Base-by-base conservation (phyloP, 352 stramenopile genomes). In the Phytophthora sansomeana region DNA sequence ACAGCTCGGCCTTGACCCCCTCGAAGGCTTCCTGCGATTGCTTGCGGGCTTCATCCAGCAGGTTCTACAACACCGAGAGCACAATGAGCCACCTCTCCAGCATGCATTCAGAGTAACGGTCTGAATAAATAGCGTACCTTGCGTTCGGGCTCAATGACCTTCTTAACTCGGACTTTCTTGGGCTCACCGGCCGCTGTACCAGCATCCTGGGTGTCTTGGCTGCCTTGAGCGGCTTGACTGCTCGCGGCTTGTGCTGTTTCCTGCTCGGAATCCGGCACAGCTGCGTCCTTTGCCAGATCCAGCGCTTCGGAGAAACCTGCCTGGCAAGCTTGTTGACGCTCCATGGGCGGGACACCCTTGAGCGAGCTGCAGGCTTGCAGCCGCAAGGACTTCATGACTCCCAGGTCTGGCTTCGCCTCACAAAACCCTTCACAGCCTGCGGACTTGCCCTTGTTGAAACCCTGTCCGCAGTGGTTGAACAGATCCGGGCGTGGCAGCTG, bases 381-480 rank as follows among this genome's bases (percentile, higher is more conserved):
- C 35, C 75, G 77, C 57, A 76, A 57, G 30, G 77, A 78, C 42
- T 77, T 69, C 58, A 85, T 58, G 6, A 33, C 30, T 2, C 60
- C 48, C 19, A 69, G 6, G 41, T 81, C 48, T 29, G 77, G 67
- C 0, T 36, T 43, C 14, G 47, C 14, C 16, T 58, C 19, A 65
- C 77, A 85, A 47, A 69, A 85, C 10, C 72, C 74, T 39, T 68
- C 72, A 26, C 77, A 85, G 6, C 72, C 77, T 5, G 68, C 75
- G 4, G 58, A 59, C 36, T 75, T 75, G 38, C 77, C 75, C 53
- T 49, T 67, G 56, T 75, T 79, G 58, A 72, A 86, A 11, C 77
- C 77, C 26, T 86, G 64, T 7, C 78, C 68, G 60, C 77, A 86
- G 58, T 80, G 70, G 38, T 77, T 80, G 67, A 78, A 86, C 62